Evolutionary conservation across 345 rosid species (phyloP), one percentile per base, ranked within the genome.

Genomic region (Citrus sinensis): DNA sequence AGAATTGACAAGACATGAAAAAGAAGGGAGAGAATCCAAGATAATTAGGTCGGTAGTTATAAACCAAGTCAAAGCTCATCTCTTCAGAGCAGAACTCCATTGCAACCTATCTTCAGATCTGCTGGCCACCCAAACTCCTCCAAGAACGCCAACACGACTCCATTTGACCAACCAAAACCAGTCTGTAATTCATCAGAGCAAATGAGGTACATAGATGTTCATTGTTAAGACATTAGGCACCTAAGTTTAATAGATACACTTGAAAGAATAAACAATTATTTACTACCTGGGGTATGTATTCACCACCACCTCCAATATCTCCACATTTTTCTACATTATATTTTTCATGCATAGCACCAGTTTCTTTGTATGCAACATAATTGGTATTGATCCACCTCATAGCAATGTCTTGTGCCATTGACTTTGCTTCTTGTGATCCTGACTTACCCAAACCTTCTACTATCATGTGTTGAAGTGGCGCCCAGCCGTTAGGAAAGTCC

Each of bases 101-200:
- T 46, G 85, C 90, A 90, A 24, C 82, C 93, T 27, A 93, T 70
- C 42, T 67, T 73, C 74, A 73, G 79, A 85, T 88, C 85, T 74
- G 80, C 80, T 14, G 96, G 91, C 98, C 99, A 95, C 76, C 99
- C 99, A 85, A 90, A 94, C 84, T 91, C 98, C 75, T 96, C 97
- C 88, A 96, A 76, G 82, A 96, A 90, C 30, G 97, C 73, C 87
- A 96, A 81, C 32, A 89, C 88, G 61, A 96, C 98, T 49, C 97
- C 98, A 78, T 92, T 96, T n/a, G 99, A 87, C 99, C 98, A 96
- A 24, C 97, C 97, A 76, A 96, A 96, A 62, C 98, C 98, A 29
- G 94, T 92, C 97, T 95, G 90, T 87, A 87, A 8, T 69, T 24
- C 65, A 72, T 1, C 59, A 80, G 14, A 35, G 19, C 67, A 61